These are phyloP conservation scores for Cucurbita moschata DNA, from an alignment of 306 rosid species.

Conservation along the genomic window DNA sequence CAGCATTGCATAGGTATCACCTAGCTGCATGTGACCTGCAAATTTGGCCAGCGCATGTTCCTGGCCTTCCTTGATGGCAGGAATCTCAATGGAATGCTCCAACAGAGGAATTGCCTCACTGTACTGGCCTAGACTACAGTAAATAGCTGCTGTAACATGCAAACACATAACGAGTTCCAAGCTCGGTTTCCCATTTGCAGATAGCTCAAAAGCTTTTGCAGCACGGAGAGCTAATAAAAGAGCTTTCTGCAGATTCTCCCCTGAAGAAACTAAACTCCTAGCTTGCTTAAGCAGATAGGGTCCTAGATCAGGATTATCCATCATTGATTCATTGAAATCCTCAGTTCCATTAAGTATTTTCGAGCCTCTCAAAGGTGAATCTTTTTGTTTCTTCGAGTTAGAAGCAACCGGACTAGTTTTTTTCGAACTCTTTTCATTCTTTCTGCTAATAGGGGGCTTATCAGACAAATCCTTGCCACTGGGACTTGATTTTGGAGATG, in stretches of 20 bases:
- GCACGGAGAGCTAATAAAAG: constrained; percentile 75
- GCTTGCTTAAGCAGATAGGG: constrained; percentile 70
- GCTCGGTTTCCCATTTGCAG: constrained; percentile 42
- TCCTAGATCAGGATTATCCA: constrained; percentile 49
- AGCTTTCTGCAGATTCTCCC: constrained; percentile 52
- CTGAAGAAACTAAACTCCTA: constrained; percentile 56
- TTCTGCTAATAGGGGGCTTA: constrained; percentile 42
- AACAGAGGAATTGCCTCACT: constrained; percentile 63
- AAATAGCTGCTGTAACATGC: constrained; percentile 70
- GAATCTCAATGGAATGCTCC: constrained; percentile 57
- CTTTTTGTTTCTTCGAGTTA: constrained; percentile 21
- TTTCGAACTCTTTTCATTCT: constrained; percentile 24
- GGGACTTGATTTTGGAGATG: constrained; percentile 24
- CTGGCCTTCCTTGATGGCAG: constrained; percentile 45
- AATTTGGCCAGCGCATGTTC: constrained; percentile 75
- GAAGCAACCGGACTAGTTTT: constrained; percentile 26
- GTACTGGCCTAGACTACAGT: constrained; percentile 61
- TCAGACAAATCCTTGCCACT: constrained; percentile 26
- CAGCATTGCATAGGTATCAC: constrained; percentile 77
- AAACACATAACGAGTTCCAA: constrained; percentile 78
- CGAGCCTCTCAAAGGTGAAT: constrained; percentile 27
- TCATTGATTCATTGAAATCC: constrained; percentile 11
- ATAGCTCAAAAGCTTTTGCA: constrained; percentile 39
- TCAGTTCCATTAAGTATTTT: constrained; percentile 19
- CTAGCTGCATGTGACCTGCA: constrained; percentile 87